phyloP scores from a whole-genome alignment of 2,329 filamentous ascomycete species.

The Drechslerella stenobrocha region DNA sequence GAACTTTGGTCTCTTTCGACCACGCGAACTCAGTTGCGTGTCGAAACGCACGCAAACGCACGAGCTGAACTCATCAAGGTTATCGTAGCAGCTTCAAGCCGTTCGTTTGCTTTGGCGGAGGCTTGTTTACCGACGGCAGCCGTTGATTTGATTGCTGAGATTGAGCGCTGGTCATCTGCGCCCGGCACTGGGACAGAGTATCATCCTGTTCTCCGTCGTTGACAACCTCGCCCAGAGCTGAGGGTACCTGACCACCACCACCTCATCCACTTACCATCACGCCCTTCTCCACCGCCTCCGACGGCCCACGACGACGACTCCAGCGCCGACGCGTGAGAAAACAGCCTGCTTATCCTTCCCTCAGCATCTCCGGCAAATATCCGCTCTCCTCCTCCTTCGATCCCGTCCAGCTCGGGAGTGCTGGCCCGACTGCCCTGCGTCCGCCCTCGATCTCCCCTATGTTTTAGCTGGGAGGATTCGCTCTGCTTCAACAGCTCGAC shows the following conservation, averaged over 20 bases:
- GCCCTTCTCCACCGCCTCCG: background rate
- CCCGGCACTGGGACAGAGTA: background rate
- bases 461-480: slow-evolving; percentile 45
- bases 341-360: background rate
- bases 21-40: no score
- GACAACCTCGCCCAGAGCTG: background rate
- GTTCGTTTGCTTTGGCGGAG: background rate
- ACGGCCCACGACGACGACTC: background rate
- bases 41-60: no score
- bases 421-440: slow-evolving; percentile 5
- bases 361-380: background rate
- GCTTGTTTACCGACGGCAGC: background rate
- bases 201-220: no score
- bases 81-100: no score
- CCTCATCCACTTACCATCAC: background rate
- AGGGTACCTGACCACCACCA: slow-evolving; percentile 6
- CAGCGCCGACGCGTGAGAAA: background rate
- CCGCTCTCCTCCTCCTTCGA: no score
- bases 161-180: background rate
- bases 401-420: slow-evolving; percentile 40
- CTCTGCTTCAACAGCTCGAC: slow-evolving; percentile 44
- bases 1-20: no score
- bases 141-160: background rate
- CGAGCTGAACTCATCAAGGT: no score
- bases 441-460: slow-evolving; percentile 38